Conservation (phyloP, 2,329 filamentous ascomycete genomes). For the Thielaviopsis euricoi region DNA sequence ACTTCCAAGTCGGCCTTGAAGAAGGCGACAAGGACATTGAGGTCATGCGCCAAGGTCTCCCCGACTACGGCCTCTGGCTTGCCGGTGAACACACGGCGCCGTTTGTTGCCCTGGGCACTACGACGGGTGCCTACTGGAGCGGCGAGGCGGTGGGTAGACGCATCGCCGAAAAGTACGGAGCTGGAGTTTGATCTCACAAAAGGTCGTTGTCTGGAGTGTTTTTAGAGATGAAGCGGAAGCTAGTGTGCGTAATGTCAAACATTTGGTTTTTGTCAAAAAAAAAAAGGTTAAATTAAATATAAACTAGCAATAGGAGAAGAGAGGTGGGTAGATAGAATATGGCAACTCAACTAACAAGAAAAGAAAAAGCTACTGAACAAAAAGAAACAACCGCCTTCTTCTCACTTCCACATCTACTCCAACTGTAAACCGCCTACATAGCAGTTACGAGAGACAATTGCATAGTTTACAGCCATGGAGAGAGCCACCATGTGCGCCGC, state of each 20-base stretch:
- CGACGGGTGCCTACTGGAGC: slow-evolving; percentile 83
- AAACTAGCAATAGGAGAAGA: background rate
- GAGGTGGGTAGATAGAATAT: background rate
- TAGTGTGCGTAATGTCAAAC: no score
- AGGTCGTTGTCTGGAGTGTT: background rate
- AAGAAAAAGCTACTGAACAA: background rate
- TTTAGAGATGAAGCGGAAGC: background rate
- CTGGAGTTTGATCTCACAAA: background rate
- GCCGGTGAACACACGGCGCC: slow-evolving; percentile 84
- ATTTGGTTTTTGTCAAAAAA: background rate
- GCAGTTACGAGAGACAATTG: slow-evolving; percentile 10
- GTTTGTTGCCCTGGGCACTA: slow-evolving; percentile 76
- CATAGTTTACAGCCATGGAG: slow-evolving; percentile 11
- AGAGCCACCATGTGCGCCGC: slow-evolving; percentile 8
- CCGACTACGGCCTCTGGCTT: slow-evolving; percentile 59
- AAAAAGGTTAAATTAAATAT: background rate
- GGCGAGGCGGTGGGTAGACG: slow-evolving; percentile 61
- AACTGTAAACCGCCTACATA: slow-evolving; percentile 7
- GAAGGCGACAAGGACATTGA: slow-evolving; percentile 58
- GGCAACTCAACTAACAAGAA: background rate
- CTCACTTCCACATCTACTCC: background rate
- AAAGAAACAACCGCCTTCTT: background rate
- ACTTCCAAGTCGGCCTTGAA: slow-evolving; percentile 63
- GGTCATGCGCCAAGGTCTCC: slow-evolving; percentile 42
- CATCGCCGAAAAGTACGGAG: slow-evolving; percentile 38